Conservation (phyloP, 2,329 filamentous ascomycete species). For the Claviceps paspali region DNA sequence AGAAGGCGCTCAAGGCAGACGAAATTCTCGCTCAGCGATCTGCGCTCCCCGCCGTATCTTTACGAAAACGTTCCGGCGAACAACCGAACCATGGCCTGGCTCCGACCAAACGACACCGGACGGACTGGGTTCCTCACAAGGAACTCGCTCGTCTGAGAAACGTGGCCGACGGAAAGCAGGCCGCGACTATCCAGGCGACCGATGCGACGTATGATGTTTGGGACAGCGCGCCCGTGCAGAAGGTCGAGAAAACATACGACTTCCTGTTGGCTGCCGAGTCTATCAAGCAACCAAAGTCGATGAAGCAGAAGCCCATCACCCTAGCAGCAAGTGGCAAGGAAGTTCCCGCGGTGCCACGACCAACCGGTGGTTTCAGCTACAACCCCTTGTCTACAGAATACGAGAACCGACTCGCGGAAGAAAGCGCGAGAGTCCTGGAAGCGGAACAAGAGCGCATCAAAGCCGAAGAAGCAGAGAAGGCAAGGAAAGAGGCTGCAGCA, state of each 20-base stretch:
- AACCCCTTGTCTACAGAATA: constrained; percentile 84
- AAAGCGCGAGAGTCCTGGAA: constrained; percentile 66
- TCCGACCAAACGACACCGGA: constrained; percentile 59
- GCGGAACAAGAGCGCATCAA: constrained; percentile 60
- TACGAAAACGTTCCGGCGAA: constrained; percentile 58
- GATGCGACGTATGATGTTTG: constrained; percentile 68
- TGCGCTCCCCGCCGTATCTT: constrained; percentile 61
- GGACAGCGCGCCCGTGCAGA: constrained; percentile 30
- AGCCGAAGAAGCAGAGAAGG: constrained; percentile 49
- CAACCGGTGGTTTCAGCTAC: constrained; percentile 75
- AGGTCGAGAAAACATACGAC: constrained; percentile 24
- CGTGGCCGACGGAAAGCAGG: constrained; percentile 59
- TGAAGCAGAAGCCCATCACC: constrained; percentile 65
- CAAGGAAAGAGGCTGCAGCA: constrained; percentile 52
- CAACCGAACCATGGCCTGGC: constrained; percentile 61
- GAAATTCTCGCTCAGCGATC: constrained; percentile 83
- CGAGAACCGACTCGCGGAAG: constrained; percentile 55
- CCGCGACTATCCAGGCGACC: constrained; percentile 36
- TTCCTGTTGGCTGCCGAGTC: constrained; percentile 53
- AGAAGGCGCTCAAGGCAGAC: constrained; percentile 75
- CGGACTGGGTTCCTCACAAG: constrained; percentile 68
- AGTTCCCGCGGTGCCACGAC: constrained; percentile 63
- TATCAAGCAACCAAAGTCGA: constrained; percentile 57
- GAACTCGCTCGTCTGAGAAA: constrained; percentile 65
- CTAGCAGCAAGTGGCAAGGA: constrained; percentile 69